phyloP scores from a whole-genome alignment of 352 stramenopile genomes.

The Nothophytophthora sp. region DNA sequence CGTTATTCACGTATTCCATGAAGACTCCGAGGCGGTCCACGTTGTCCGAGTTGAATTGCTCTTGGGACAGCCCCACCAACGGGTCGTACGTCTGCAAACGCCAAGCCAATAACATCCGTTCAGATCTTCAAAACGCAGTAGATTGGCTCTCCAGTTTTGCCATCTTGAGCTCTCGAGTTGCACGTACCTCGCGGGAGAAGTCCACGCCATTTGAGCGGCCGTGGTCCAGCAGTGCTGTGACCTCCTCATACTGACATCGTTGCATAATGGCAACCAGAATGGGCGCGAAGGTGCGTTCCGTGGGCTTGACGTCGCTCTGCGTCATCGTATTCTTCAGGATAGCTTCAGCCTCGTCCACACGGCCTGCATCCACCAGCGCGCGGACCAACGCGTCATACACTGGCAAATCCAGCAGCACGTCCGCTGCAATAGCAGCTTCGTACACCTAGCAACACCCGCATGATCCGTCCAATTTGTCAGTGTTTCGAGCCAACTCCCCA shows the following conservation, averaged over 20 bases:
- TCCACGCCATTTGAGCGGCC: slow-evolving; percentile 43
- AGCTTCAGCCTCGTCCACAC: slow-evolving; percentile 41
- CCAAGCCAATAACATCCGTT: slow-evolving; percentile 1
- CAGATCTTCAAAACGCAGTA: no score
- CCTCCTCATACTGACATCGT: slow-evolving; percentile 45
- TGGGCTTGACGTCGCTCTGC: slow-evolving; percentile 52
- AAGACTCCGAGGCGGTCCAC: slow-evolving; percentile 51
- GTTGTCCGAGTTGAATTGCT: slow-evolving; percentile 37
- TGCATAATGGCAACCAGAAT: slow-evolving; percentile 53
- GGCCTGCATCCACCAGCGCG: slow-evolving; percentile 37
- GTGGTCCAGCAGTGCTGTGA: slow-evolving; percentile 53
- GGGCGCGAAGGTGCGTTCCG: slow-evolving; percentile 49
- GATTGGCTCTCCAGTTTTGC: slow-evolving; percentile 1
- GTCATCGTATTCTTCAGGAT: slow-evolving; percentile 41
- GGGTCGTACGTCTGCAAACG: slow-evolving; percentile 59
- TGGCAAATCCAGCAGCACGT: slow-evolving; percentile 58
- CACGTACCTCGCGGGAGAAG: slow-evolving; percentile 54
- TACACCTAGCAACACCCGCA: no score
- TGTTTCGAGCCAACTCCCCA: no score
- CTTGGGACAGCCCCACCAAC: slow-evolving; percentile 52
- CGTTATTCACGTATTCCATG: slow-evolving; percentile 62
- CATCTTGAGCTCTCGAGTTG: not conserved
- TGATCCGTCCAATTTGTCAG: no score
- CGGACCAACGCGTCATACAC: slow-evolving; percentile 49
- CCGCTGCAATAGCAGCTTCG: slow-evolving; percentile 49